These are phyloP conservation scores for Ceratocystis smalleyi DNA, from an alignment of 2,329 filamentous ascomycete species.

Conservation along the genomic window DNA sequence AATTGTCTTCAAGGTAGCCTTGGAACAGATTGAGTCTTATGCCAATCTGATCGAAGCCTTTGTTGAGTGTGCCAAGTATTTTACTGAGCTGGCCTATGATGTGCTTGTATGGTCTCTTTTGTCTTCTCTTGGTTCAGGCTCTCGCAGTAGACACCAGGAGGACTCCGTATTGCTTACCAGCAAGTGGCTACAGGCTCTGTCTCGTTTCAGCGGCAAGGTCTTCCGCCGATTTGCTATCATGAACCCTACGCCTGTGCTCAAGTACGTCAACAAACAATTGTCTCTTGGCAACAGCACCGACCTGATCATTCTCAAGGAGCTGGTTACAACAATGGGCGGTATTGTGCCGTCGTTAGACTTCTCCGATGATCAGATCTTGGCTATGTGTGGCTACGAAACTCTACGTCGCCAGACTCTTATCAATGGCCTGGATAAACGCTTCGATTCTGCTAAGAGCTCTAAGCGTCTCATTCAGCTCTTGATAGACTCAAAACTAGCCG, in stretches of 20 bases:
- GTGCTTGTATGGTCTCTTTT: conserved; percentile 85
- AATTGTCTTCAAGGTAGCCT: conserved; percentile 74
- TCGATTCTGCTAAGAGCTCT: conserved; percentile 58
- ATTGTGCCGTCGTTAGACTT: conserved; percentile 77
- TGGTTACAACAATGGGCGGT: conserved; percentile 85
- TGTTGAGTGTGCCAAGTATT: conserved; percentile 87
- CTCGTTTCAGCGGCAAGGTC: conserved; percentile 78
- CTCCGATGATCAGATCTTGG: conserved; percentile 72
- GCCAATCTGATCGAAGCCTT: conserved; percentile 89
- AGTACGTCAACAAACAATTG: conserved; percentile 79
- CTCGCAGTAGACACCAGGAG: conserved; percentile 46
- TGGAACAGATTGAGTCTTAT: conserved; percentile 85
- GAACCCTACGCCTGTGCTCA: conserved; percentile 69
- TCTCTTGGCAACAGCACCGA: conserved; percentile 73
- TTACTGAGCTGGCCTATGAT: conserved; percentile 83
- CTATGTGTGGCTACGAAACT: conserved; percentile 72
- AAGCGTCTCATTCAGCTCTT: conserved; percentile 67
- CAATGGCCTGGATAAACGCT: conserved; percentile 66
- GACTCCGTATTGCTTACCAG: conserved; percentile 60
- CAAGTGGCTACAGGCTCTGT: conserved; percentile 78
- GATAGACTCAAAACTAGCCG: conserved; percentile 60
- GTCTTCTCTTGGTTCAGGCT: conserved; percentile 49
- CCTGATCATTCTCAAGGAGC: conserved; percentile 76
- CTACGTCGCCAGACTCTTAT: conserved; percentile 68
- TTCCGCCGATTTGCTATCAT: conserved; percentile 76